phyloP scores from a whole-genome alignment of 768 basidiomycete species.

The Daedaleopsis sinensis region DNA sequence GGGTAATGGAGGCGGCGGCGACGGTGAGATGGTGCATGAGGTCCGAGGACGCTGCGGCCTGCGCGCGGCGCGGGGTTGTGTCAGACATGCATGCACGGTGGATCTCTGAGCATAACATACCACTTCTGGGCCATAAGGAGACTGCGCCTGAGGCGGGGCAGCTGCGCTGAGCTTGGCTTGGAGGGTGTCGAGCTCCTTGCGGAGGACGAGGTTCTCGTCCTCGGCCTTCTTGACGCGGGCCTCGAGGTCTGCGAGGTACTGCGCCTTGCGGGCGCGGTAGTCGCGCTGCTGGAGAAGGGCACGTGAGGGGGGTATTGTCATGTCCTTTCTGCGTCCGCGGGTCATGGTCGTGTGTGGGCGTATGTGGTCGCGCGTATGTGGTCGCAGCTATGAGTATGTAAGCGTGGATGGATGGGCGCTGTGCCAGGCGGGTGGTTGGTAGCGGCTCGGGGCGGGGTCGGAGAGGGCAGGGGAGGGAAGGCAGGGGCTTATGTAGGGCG shows the following conservation, averaged over 20 bases:
- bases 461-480: background rate
- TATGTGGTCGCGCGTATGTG: background rate
- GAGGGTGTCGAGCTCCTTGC: constrained; percentile 49
- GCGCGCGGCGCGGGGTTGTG: constrained; percentile 18
- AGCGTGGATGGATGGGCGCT: constrained; percentile 1
- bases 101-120: constrained; percentile 21
- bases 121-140: constrained; percentile 31
- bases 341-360: constrained; percentile 49
- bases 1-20: constrained; percentile 52
- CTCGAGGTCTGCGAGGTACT: constrained; percentile 59
- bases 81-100: constrained; percentile 23
- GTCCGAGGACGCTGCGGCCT: constrained; percentile 58
- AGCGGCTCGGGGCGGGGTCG: constrained; percentile 5
- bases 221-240: constrained; percentile 55
- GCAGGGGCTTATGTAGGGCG: constrained; percentile 14
- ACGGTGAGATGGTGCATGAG: constrained; percentile 50
- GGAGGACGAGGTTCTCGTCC: constrained; percentile 54
- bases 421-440: background rate
- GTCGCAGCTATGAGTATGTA: background rate
- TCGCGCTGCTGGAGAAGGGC: constrained; percentile 65
- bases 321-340: constrained; percentile 67
- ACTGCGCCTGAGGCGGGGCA: constrained; percentile 17
- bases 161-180: constrained; percentile 40
- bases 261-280: constrained; percentile 63
- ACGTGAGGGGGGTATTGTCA: constrained; percentile 59